Base-by-base conservation (phyloP, 176 grass and related monocot species). In the Bonia amplexicaulis region DNA sequence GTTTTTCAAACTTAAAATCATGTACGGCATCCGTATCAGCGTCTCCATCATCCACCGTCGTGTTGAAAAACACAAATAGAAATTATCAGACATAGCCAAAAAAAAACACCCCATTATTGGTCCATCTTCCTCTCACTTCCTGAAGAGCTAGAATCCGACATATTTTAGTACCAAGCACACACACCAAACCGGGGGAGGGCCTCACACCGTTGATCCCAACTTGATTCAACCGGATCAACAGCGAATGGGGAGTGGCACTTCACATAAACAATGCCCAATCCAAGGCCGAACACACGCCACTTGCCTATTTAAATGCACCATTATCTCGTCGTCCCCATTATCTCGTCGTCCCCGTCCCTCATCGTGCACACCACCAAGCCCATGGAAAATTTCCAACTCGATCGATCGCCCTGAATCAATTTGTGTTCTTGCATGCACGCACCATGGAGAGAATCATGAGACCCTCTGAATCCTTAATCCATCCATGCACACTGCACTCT, bases 241-340 rank as follows among this genome's bases (percentile, higher is more conserved):
- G 2, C 31, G 3, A 33, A 33, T 3, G 31, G 31, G 31, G 31
- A 3, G 31, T 2, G 31, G 31, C 31, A 3, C 4, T 3, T 27
- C 17, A 3, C 31, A 29, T 67, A 66, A 66, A 62, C 71, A 74
- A 76, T 51, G 44, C 7, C 52, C 0, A 3, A 25, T 17, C 20
- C n/a, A 7, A 5, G 39, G 74, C 39, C 2, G 37, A 55, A 44
- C 60, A 44, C 72, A 45, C 63, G 63, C 73, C 64, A 19, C 6
- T 39, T 68, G n/a, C 82, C 42, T 84, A 76, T 77, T 85, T 68
- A 85, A 68, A 6, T 64, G 14, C 33, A 3, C 22, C 15, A 55
- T 15, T 76, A 9, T 68, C 25, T 35, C 23, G 10, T 66, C 10
- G 23, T 1, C 14, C 13, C 12, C 13, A 6, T 67, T 12, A 15